Conservation (phyloP, 768 basidiomycete species). For the Psilocybe sp. region DNA sequence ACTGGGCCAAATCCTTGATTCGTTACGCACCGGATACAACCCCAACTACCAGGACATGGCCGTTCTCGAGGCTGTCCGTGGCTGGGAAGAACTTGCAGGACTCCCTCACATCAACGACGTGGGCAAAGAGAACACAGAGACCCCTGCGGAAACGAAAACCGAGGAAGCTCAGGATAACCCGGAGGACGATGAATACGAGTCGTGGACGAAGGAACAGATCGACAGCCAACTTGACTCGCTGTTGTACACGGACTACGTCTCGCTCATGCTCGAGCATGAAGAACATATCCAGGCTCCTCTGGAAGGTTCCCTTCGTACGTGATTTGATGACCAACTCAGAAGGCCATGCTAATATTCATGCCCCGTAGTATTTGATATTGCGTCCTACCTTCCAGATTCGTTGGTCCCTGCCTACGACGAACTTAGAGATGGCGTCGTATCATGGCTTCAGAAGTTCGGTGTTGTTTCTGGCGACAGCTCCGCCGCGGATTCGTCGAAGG, state of each 20-base stretch:
- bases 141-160: conserved; percentile 17
- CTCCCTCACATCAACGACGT: conserved; percentile 72
- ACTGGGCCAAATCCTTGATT: conserved; percentile 79
- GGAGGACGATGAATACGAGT: conserved; percentile 48
- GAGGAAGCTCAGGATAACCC: conserved; percentile 39
- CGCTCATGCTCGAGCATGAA: conserved; percentile 76
- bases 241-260: conserved; percentile 65
- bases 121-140: conserved; percentile 39
- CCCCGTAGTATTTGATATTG: conserved; percentile 68
- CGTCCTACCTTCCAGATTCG: conserved; percentile 83
- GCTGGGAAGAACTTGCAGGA: conserved; percentile 78
- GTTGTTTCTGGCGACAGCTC: conserved; percentile 41
- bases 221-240: conserved; percentile 55
- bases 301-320: conserved; percentile 55
- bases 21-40: conserved; percentile 85
- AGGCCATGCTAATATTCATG: conserved; percentile 2
- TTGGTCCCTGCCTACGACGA: conserved; percentile 71
- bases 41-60: conserved; percentile 99
- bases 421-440: conserved; percentile 56
- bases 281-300: conserved; percentile 53
- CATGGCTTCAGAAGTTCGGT: conserved; percentile 64
- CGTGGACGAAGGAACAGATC: conserved; percentile 54
- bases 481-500: conserved; percentile 57
- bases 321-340: neutral
- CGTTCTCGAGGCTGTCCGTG: conserved; percentile 92